Evolutionary conservation across 768 basidiomycete species (phyloP).

Genomic region (Nevesoporus exiguus): DNA sequence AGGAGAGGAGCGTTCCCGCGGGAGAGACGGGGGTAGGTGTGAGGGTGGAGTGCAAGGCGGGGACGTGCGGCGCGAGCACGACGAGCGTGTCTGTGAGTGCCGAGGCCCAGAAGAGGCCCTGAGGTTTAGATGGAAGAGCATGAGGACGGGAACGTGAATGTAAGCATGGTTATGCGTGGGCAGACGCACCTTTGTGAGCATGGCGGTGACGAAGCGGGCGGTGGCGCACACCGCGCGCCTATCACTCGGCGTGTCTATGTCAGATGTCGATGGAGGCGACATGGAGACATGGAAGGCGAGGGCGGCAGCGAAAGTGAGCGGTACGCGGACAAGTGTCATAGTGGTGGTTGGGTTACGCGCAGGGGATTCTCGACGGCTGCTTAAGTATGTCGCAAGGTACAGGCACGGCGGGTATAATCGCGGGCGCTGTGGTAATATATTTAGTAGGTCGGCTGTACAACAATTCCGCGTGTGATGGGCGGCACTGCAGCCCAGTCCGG

Average conservation of each 20-base stretch:
- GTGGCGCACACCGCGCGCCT: slow-evolving; percentile 15
- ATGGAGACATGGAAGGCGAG: slow-evolving; percentile 42
- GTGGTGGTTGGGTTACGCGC: neutral
- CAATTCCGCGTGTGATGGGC: neutral
- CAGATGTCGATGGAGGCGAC: slow-evolving; percentile 35
- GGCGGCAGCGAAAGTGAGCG: slow-evolving; percentile 42
- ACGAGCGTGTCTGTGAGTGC: slow-evolving; percentile 5
- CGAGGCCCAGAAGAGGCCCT: slow-evolving; percentile 20
- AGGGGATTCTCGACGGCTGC: neutral
- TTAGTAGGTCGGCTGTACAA: neutral
- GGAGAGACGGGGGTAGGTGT: no score
- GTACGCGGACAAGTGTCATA: slow-evolving; percentile 37
- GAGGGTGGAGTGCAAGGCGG: neutral
- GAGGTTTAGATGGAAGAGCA: neutral
- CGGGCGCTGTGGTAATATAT: neutral
- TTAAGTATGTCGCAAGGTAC: neutral
- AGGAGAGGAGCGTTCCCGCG: no score
- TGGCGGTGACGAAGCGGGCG: slow-evolving; percentile 5
- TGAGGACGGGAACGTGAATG: neutral
- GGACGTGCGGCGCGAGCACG: slow-evolving; percentile 10
- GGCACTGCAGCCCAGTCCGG: neutral
- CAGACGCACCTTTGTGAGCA: slow-evolving; percentile 17
- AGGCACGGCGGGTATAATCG: neutral
- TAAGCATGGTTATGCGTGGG: no score
- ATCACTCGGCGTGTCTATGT: slow-evolving; percentile 15